Evolutionary conservation across 192 early-diverging fungal genomes (phyloP), one percentile per base, ranked within the genome.

Genomic region (Coemansia sp.): DNA sequence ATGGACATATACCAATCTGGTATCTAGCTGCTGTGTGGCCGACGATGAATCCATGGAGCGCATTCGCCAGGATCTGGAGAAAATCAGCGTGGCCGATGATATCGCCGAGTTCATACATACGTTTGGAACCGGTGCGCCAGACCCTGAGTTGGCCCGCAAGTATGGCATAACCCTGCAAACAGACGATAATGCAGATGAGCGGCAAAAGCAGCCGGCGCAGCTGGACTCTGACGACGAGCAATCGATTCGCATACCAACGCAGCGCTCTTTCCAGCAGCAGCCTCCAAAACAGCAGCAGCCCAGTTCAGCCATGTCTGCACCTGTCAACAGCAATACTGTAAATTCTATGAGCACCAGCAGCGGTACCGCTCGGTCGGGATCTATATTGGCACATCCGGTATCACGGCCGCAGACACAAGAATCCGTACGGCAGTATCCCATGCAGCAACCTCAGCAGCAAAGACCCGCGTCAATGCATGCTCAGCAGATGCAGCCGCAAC

Each of bases 11-110:
- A 82, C 85, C 2, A 91, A 91, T 55, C 76, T 91, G 20, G 78
- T 89, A 6, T 86, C 86, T n/a, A 79, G 74, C 38, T 59, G 73
- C n/a, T 86, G 82, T 20, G 86, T 85, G 8, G 68, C 81, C 18
- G 90, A 91, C 43, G 86, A 88, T 56, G 87, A 90, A 78, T 84
- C 88, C 6, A 87, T 84, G 65, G 90, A 91, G 54, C 67, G 82
- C 15, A 84, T 91, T 36, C 77, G 87, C 48, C 72, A 82, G 39
- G 78, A 78, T 40, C 58, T 91, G 43, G 90, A 90, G 48, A 53
- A 79, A 12, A 83, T 86, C 38, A 77, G 83, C 46, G 80, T 86
- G 12, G 69, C 78, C 18, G 70, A 78, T 23, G 87, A 91, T 57
- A 85, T 91, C 45, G 39, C 73, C 15, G 66, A 53, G 6, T 89